phyloP scores from a whole-genome alignment of 305 asterid species.

The Rubia balearica region DNA sequence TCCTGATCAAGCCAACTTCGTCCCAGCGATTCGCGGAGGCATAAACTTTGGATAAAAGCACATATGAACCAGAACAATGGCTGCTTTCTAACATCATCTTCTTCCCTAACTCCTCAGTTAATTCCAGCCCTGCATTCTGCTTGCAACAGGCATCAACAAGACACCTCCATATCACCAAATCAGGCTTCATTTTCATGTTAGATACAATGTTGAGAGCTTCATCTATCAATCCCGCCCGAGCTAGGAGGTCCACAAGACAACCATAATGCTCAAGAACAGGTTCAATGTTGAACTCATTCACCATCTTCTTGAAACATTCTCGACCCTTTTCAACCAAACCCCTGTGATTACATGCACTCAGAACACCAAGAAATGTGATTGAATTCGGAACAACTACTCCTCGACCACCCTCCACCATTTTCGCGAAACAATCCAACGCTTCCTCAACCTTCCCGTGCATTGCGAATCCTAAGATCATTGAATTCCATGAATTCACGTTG shows the following conservation, averaged over 20 bases:
- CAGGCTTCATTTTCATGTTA: conserved; percentile 66
- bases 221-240: conserved; percentile 42
- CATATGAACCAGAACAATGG: conserved; percentile 49
- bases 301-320: conserved; percentile 46
- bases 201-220: conserved; percentile 59
- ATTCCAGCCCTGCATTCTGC: conserved; percentile 32
- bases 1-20: conserved; percentile 62
- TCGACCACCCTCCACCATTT: conserved; percentile 32
- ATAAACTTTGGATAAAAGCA: conserved; percentile 56
- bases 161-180: conserved; percentile 71
- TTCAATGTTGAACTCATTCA: conserved; percentile 31
- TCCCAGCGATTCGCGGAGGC: conserved; percentile 65
- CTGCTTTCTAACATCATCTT: conserved; percentile 29
- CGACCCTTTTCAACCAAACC: conserved; percentile 60
- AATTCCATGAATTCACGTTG: conserved; percentile 70
- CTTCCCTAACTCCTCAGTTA: conserved; percentile 47
- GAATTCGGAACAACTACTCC: conserved; percentile 48
- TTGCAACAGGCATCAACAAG: conserved; percentile 64
- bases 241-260: conserved; percentile 63
- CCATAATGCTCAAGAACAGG: conserved; percentile 82
- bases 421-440: conserved; percentile 34
- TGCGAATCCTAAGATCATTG: conserved; percentile 54
- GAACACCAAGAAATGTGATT: conserved; percentile 58
- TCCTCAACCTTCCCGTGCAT: conserved; percentile 56
- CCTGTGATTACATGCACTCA: conserved; percentile 68